Evolutionary conservation across 257 asterid genomes (phyloP), one percentile per base, ranked within the genome.

Genomic region (Penstemon eatonii): DNA sequence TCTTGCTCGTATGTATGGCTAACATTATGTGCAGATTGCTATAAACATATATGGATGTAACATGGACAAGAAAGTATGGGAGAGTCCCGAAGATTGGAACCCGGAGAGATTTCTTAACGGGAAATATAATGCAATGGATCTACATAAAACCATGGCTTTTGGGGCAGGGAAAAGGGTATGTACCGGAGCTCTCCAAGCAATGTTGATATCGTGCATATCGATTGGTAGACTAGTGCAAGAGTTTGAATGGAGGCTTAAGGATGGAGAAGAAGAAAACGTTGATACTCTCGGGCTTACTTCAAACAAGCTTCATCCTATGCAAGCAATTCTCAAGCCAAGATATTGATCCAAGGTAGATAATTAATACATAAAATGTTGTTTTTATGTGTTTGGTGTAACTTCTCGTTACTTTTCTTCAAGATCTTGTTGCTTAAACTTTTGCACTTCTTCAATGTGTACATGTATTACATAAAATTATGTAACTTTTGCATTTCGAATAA

Each of bases 101-200:
- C 97, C 99, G 0, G 96, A 93, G 76, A 81, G 97, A 69, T 93
- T 93, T 63, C 71, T 90, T 15, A 63, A 49, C 4, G 80, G 77
- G 0, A 78, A 75, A 68, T 75, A 69, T 41, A 96, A 83, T 6
- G 72, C 81, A 0, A 54, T 69, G 63, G 92, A 89, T 56, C 39
- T 88, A 70, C 89, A 84, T 60, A 87, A 81, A 85, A 93, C 95
- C 0, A 85, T 89, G 86, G 83, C 97, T 0, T 93, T 93, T 47
- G 99, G 97, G 10, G 95, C 83, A 2, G 97, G 99, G 10, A 93
- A 84, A 75, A 79, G 97, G 73, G 91, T 71, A 0, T 90, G 99
- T 52, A 91, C 92, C 0, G 99, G 99, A 47, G 86, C 99, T 15
- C 88, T 80, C 39, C 97, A 90, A 68, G 99, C 97, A 8, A 88